Base-by-base conservation (phyloP, 768 basidiomycete species). In the Lyophyllum semitale region DNA sequence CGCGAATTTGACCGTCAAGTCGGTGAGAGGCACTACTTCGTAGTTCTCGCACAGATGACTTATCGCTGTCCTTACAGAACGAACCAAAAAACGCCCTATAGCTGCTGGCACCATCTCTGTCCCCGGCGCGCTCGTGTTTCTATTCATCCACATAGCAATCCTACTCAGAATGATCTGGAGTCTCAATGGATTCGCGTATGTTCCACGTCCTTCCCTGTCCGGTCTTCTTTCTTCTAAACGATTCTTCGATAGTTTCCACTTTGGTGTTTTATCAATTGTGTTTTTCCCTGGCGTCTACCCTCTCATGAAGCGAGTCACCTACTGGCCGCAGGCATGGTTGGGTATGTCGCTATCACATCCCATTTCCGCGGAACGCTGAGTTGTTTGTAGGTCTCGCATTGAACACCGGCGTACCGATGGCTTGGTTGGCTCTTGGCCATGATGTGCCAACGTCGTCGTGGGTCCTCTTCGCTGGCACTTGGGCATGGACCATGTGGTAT, bases 311-410 rank as follows among this genome's bases (percentile, higher is more conserved):
- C 51, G 68, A 1, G 38, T 62, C 18, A 66, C 67, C 0, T 57
- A 68, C 37, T 69, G 65, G 64, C 67, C 68, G 1, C 68, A 69
- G 42, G 65, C 66, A 0, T 68, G 65, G 66, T 53, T 69, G 4
- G 55, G 59, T 53, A 20, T 30, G 40, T 50, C 29, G 12, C 7
- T 37, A 1, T 22, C 18, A 20, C 11, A 13, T 18, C 20, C 15
- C 4, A 17, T 37, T 30, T 20, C 12, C 33, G 18, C 23, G 7
- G 13, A 27, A 22, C 25, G 4, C 32, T 44, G 22, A 50, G 29
- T 20, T 11, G 8, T 2, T 17, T 18, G n/a, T 27, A 64, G 63
- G 63, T 17, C 38, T 73, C 27, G 63, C 69, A 13, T 68, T 73
- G 60, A 71, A 65, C 48, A 68, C 66, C 54, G 65, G 70, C 27